Percentiles rank a stretch among this genome's conserved stretches.
These are phyloP conservation scores for Geotrichum carabidarum DNA, from an alignment of 1,139 yeast species.

Conservation along the genomic window DNA sequence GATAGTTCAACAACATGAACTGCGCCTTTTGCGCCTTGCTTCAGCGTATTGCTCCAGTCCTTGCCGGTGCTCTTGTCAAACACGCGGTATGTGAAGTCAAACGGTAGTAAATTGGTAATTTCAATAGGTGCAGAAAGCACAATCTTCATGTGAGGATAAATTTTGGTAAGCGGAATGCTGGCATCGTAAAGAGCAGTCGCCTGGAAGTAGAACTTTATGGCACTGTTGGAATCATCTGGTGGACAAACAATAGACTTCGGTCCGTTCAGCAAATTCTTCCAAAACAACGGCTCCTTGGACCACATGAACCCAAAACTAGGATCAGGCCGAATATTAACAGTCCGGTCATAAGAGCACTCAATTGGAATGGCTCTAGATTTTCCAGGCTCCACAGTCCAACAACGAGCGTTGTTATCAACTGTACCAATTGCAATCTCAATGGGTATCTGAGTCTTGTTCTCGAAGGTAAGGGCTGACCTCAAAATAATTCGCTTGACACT, in stretches of 20 bases:
- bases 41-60: constrained; percentile 62
- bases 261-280: constrained; percentile 59
- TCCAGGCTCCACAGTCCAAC: constrained; percentile 47
- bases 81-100: constrained; percentile 66
- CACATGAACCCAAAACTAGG: constrained; percentile 53
- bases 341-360: constrained; percentile 55
- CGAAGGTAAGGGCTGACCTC: constrained; percentile 67
- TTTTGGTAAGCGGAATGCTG: constrained; percentile 61
- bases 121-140: constrained; percentile 82
- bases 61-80: constrained; percentile 70
- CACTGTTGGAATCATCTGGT: constrained; percentile 29
- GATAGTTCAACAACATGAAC: constrained; percentile 78
- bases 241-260: constrained; percentile 57
- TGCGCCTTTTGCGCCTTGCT: constrained; percentile 60
- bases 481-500: constrained; percentile 74
- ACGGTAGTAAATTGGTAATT: constrained; percentile 79
- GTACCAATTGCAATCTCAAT: constrained; percentile 40
- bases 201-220: constrained; percentile 60
- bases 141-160: constrained; percentile 81
- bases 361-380: constrained; percentile 65
- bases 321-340: constrained; percentile 59
- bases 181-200: constrained; percentile 62
- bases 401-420: constrained; percentile 19
- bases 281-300: constrained; percentile 57
- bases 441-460: constrained; percentile 65